Evolutionary conservation across 495 filamentous ascomycete genomes (phyloP), one percentile per base, ranked within the genome.

Genomic region (Baudoinia panamericana): DNA sequence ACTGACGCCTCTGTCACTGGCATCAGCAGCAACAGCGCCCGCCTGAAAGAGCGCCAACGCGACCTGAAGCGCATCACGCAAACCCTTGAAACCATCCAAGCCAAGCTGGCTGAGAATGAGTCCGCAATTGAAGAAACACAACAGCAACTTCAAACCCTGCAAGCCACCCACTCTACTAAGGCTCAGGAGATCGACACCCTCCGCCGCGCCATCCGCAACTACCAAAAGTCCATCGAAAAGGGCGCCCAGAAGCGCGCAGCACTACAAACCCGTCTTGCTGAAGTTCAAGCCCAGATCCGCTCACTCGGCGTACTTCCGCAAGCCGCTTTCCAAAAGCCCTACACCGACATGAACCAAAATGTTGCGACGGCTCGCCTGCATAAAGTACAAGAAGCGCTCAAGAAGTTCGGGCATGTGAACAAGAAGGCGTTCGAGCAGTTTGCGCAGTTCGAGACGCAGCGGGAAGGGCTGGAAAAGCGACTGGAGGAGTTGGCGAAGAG

Each of bases 401-500:
- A 96, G 63, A 93, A 95, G 56, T 96, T 87, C 65, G 81, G 80
- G 24, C 83, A 93, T 53, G 84, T 99, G 56, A 99, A 99, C 71
- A 99, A 96, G 65, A 99, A 99, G 60, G 90, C 90, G 0, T 93
- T 95, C 48, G 92, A 99, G 60, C 90, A 99, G 60, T 96, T 95
- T 68, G 88, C 85, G 63, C 92, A 76, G 61, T 96, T 96, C 61
- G 95, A 88, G 15, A 80, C 76, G 40, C 84, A 95, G 58, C 78
- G 88, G 4, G 84, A 93, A 33, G 76, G 73, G 3, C 68, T 99
- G 6, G 78, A 77, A 0, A 79, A 80, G 46, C 80, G 90, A 33
- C 71, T 86, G 13, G 70, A 75, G 45, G 90, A 96, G 58, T 73
- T 99, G 18, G 84, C 92, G 45, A 73, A 71, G 2, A 82, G 76